Conservation (phyloP, 768 basidiomycete species). For the Tricholoma bakamatsutake region DNA sequence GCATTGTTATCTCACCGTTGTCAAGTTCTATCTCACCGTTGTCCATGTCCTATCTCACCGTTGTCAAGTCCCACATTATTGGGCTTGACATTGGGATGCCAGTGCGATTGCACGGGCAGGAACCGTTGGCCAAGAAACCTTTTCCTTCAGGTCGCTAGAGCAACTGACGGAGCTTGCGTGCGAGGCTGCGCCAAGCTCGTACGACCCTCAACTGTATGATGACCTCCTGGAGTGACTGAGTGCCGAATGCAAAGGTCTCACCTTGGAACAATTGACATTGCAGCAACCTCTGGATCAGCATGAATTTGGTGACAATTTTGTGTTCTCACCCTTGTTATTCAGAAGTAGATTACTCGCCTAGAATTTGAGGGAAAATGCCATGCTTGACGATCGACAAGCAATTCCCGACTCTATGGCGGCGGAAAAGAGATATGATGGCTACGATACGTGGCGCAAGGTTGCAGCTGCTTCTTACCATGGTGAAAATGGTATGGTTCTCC, state of each 20-base stretch:
- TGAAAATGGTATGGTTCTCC: constrained; percentile 80
- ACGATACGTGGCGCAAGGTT: constrained; percentile 73
- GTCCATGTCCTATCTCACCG: too few relatives aligned
- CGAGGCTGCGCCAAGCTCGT: constrained; percentile 66
- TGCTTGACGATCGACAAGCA: constrained; percentile 48
- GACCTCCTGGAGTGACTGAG: constrained; percentile 45
- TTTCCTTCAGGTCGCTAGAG: constrained; percentile 60
- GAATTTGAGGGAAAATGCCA: constrained; percentile 29
- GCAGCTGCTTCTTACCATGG: constrained; percentile 62
- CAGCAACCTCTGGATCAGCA: constrained; percentile 62
- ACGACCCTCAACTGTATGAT: constrained; percentile 70
- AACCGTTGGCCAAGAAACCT: constrained; percentile 41
- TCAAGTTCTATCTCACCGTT: constrained; percentile 74
- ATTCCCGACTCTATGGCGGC: constrained; percentile 63
- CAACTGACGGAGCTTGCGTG: constrained; percentile 58
- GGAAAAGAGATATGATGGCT: constrained; percentile 79
- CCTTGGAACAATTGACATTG: constrained; percentile 56
- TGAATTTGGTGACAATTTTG: constrained; percentile 75
- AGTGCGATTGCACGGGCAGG: constrained; percentile 33
- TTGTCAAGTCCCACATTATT: constrained; percentile 64
- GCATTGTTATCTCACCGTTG: constrained; percentile 63
- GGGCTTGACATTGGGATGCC: constrained; percentile 70
- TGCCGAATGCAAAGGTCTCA: constrained; percentile 50
- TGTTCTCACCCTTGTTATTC: constrained; percentile 59
- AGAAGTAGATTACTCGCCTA: constrained; percentile 57